Conservation (phyloP, 768 basidiomycete genomes). For the Phylloporus arenicola region DNA sequence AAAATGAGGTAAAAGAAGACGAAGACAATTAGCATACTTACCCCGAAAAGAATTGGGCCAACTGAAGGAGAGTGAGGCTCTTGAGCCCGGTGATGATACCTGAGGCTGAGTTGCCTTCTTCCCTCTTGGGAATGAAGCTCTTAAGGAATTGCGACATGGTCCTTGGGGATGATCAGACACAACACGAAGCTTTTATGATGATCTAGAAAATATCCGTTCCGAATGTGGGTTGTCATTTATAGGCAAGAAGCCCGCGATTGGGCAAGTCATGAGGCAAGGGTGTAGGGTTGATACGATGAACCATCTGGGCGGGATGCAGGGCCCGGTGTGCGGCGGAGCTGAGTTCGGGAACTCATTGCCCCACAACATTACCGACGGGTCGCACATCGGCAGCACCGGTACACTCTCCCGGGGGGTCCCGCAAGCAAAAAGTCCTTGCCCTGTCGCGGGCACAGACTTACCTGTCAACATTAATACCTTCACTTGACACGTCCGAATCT, state of each 20-base stretch:
- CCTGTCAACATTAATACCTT: background rate
- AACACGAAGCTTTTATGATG: constrained; percentile 12
- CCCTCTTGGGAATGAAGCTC: constrained; percentile 46
- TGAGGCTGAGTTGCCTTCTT: constrained; percentile 33
- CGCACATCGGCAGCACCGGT: background rate
- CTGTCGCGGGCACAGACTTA: too few species aligned
- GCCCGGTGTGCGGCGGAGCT: background rate
- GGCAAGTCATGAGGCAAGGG: background rate
- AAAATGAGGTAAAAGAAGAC: background rate
- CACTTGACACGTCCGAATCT: background rate
- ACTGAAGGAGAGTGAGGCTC: constrained; percentile 48
- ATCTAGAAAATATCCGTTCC: constrained; percentile 3
- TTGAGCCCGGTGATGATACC: constrained; percentile 41
- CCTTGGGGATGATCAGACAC: background rate
- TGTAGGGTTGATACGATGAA: background rate
- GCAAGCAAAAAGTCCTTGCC: too few species aligned
- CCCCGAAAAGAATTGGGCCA: constrained; percentile 57
- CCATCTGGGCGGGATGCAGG: background rate
- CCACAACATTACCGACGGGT: too few species aligned
- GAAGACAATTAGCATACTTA: constrained; percentile 16
- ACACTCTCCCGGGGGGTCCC: background rate
- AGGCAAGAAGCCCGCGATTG: background rate
- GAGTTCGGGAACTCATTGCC: too few species aligned
- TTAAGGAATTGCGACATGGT: constrained; percentile 34
- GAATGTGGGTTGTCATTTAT: background rate